Conservation (phyloP, 129 eudicot genomes). For the Chrysanthemum makinoi region DNA sequence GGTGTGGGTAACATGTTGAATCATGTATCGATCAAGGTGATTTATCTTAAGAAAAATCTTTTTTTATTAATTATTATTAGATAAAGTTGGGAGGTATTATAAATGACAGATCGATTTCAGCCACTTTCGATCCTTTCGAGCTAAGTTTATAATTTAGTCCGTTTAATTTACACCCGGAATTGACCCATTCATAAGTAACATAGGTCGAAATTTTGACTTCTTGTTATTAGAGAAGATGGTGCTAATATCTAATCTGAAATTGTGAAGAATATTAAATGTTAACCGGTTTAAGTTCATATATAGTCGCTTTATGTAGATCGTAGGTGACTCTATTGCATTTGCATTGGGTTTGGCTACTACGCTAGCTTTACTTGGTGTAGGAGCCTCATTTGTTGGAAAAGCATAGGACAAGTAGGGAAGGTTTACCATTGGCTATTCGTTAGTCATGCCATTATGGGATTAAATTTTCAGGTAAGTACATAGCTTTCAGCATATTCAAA, state of each 20-base stretch:
- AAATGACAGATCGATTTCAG: too few species aligned
- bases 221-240: too few species aligned
- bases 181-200: too few species aligned
- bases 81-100: too few species aligned
- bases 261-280: constrained; percentile 17
- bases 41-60: too few species aligned
- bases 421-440: constrained; percentile 95
- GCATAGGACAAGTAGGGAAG: constrained; percentile 97
- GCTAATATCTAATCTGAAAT: constrained; percentile 9
- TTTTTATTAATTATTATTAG: too few species aligned
- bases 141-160: too few species aligned
- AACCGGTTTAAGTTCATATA: not conserved
- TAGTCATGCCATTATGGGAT: constrained; percentile 76
- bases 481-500: not conserved
- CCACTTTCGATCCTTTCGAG: too few species aligned
- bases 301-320: constrained; percentile 38
- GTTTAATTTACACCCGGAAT: too few species aligned
- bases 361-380: constrained; percentile 85
- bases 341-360: constrained; percentile 97
- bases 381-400: constrained; percentile 96
- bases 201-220: too few species aligned
- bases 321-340: constrained; percentile 90
- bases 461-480: constrained; percentile 75
- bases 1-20: too few species aligned
- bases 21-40: too few species aligned